Percentiles rank a stretch among this genome's conserved stretches.
phyloP scores from a whole-genome alignment of 345 rosid genomes.

The Isatis tinctoria region DNA sequence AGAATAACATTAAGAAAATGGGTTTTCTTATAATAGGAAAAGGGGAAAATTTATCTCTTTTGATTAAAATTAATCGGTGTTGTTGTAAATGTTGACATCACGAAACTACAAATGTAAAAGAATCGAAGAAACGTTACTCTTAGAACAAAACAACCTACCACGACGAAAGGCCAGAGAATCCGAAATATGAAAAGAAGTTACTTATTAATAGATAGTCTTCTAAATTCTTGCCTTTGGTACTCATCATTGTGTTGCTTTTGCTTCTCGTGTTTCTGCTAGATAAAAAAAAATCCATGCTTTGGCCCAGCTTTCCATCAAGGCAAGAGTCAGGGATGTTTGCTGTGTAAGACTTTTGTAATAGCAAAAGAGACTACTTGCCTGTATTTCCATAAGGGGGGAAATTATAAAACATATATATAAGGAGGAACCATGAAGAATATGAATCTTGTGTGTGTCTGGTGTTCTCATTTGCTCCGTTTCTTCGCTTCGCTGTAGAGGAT shows the following conservation, averaged over 20 bases:
- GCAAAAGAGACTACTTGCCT: slow-evolving; percentile 31
- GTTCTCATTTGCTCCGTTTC: slow-evolving; percentile 77
- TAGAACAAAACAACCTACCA: slow-evolving; percentile 17
- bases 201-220: slow-evolving; percentile 11
- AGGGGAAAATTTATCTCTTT: slow-evolving; percentile 1
- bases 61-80: slow-evolving; percentile 9
- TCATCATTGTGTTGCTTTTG: slow-evolving; percentile 21
- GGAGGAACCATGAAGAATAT: slow-evolving; percentile 11
- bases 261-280: slow-evolving; percentile 8
- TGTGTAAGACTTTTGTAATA: slow-evolving; percentile 27
- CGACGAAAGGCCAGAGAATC: not conserved
- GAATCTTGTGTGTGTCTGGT: not conserved
- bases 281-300: not conserved
- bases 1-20: not conserved
- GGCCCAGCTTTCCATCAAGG: slow-evolving; percentile 3
- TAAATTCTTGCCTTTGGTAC: slow-evolving; percentile 20
- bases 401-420: slow-evolving; percentile 36
- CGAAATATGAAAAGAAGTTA: not conserved
- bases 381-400: not conserved
- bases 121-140: slow-evolving; percentile 4
- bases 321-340: slow-evolving; percentile 9
- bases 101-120: slow-evolving; percentile 14
- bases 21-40: not conserved
- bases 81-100: slow-evolving; percentile 25
- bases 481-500: slow-evolving; percentile 95